Percentiles rank a stretch among this genome's conserved stretches.
phyloP scores from a whole-genome alignment of 2,329 filamentous ascomycete genomes.

The Monosporascus cannonballus region DNA sequence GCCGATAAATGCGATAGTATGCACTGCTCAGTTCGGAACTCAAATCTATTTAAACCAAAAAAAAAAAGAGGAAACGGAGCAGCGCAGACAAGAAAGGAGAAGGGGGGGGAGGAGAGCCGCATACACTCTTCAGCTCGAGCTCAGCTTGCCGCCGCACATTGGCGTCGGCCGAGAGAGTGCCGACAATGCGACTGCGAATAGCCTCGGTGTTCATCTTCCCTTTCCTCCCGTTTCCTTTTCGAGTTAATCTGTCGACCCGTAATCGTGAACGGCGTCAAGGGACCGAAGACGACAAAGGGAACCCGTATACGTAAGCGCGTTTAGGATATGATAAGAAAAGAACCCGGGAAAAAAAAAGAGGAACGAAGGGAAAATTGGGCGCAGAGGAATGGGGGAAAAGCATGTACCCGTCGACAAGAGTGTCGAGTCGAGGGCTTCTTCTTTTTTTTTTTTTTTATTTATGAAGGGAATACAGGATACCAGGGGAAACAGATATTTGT shows the following conservation, averaged over 20 bases:
- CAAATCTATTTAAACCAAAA: not conserved
- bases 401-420: not conserved
- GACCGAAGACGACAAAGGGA: not conserved
- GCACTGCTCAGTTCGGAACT: not conserved
- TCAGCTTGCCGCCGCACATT: constrained; percentile 73
- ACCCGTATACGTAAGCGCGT: not conserved
- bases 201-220: constrained; percentile 65
- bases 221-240: not conserved
- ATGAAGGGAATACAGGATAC: no score
- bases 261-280: not conserved
- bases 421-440: not conserved
- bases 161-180: constrained; percentile 68
- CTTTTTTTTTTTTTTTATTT: no score
- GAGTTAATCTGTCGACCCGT: not conserved
- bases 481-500: no score
- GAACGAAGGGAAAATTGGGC: not conserved
- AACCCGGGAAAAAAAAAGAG: not conserved
- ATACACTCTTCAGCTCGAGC: constrained; percentile 74
- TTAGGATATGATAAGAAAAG: not conserved
- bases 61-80: not conserved
- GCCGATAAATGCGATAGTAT: not conserved
- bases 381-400: not conserved
- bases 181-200: constrained; percentile 70
- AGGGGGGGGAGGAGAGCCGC: constrained; percentile 21
- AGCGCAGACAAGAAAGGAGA: constrained; percentile 1